phyloP scores from a whole-genome alignment of 1,284 basidiomycete species.

The Heterobasidion parviporum region DNA sequence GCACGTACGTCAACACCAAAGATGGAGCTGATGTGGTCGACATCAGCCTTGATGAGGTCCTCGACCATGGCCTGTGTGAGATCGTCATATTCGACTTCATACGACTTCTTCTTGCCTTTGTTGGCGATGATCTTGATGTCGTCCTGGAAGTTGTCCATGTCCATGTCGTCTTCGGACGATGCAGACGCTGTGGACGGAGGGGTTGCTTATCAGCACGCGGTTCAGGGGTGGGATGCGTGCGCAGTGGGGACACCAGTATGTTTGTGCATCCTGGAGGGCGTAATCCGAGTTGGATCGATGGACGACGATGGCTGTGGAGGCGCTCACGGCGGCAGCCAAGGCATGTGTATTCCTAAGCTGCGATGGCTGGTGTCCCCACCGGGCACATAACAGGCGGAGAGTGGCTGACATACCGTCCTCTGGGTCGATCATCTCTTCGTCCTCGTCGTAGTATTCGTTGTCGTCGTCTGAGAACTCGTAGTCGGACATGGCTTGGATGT shows the following conservation, averaged over 20 bases:
- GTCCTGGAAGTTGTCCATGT: constrained; percentile 52
- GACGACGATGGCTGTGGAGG: too few species aligned
- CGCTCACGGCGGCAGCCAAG: too few species aligned
- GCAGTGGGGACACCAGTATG: neutral
- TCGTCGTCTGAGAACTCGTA: constrained; percentile 69
- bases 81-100: constrained; percentile 73
- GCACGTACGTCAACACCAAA: constrained; percentile 77
- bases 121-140: constrained; percentile 46
- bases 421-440: constrained; percentile 59
- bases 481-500: constrained; percentile 47
- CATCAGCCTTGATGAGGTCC: constrained; percentile 67
- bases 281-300: too few species aligned
- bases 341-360: too few species aligned
- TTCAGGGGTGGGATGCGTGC: neutral
- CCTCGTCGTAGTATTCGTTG: constrained; percentile 54
- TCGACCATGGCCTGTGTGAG: constrained; percentile 69
- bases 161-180: constrained; percentile 54
- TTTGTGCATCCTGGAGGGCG: neutral
- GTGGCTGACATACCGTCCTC: constrained; percentile 14
- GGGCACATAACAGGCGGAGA: neutral
- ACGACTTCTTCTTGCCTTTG: constrained; percentile 58
- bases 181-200: constrained; percentile 28
- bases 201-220: neutral
- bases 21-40: constrained; percentile 80
- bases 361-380: too few species aligned